phyloP scores from a whole-genome alignment of 805 yeast genomes.

The Ogataea glucozyma region DNA sequence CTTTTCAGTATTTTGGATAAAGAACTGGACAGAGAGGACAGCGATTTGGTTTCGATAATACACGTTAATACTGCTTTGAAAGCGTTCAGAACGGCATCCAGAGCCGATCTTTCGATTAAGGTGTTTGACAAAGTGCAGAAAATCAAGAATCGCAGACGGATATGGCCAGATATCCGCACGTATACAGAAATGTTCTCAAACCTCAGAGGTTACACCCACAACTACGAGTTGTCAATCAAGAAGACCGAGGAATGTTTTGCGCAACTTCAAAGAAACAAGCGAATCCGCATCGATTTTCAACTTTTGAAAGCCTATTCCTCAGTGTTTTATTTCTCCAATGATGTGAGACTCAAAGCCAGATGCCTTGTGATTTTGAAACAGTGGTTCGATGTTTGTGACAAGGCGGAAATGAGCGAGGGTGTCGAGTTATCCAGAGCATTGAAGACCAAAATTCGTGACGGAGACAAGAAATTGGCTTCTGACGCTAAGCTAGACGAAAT shows the following conservation, averaged over 20 bases:
- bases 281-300: conserved; percentile 21
- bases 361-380: conserved; percentile 28
- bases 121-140: conserved; percentile 36
- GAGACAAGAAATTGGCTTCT: conserved; percentile 10
- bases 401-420: conserved; percentile 20
- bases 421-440: conserved; percentile 8
- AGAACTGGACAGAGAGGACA: conserved; percentile 30
- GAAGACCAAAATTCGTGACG: conserved; percentile 8
- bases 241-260: conserved; percentile 26
- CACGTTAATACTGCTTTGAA: conserved; percentile 49
- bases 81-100: conserved; percentile 43
- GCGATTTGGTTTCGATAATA: conserved; percentile 34
- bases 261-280: conserved; percentile 22
- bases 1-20: conserved; percentile 36
- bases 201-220: conserved; percentile 15
- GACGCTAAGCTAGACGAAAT: conserved; percentile 11
- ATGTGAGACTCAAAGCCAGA: conserved; percentile 27
- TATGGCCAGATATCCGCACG: conserved; percentile 38
- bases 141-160: conserved; percentile 7
- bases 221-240: conserved; percentile 21
- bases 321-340: conserved; percentile 30
- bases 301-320: conserved; percentile 29
- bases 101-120: conserved; percentile 40
- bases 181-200: conserved; percentile 33
- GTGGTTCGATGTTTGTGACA: conserved; percentile 31